A percentile compares a stretch with the other conserved stretches of the same genome.
Conservation (phyloP, 208 protist species). For the Entamoeba histolytica region DNA sequence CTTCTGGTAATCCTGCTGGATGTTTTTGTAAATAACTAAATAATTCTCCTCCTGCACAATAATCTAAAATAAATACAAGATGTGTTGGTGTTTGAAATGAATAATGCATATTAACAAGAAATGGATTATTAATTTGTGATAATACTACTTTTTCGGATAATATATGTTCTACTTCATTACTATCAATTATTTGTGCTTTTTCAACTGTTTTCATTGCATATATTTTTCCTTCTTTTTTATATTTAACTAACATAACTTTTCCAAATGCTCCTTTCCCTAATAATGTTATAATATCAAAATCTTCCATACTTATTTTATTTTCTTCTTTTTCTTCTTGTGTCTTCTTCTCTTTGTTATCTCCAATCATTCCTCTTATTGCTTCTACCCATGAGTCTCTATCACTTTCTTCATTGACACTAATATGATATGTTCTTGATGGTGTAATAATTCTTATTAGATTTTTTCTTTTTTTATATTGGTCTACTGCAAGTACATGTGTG, state of each 20-base stretch:
- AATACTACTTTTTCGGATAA: slow-evolving; percentile 28
- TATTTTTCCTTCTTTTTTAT: not conserved
- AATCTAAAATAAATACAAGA: slow-evolving; percentile 42
- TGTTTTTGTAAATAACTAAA: slow-evolving; percentile 13
- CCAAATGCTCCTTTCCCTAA: slow-evolving; percentile 3
- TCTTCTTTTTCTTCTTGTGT: not conserved
- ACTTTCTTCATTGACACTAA: not conserved
- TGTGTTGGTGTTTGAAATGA: slow-evolving; percentile 34
- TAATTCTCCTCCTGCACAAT: slow-evolving; percentile 49
- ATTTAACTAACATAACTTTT: slow-evolving; percentile 17
- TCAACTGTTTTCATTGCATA: slow-evolving; percentile 39
- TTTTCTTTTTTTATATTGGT: not conserved
- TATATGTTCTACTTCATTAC: slow-evolving; percentile 36
- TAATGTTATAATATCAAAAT: not conserved
- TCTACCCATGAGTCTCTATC: not conserved
- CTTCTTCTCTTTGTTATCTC: not conserved
- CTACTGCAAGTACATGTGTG: not conserved
- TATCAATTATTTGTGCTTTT: slow-evolving; percentile 30
- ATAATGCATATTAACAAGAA: slow-evolving; percentile 36
- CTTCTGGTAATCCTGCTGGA: not conserved
- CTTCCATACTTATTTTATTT: not conserved
- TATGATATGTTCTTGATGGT: not conserved
- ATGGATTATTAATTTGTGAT: slow-evolving; percentile 25
- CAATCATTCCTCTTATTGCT: not conserved
- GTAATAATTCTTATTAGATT: not conserved